Percentiles rank a stretch among this genome's conserved stretches.
Evolutionary conservation across 768 basidiomycete species (phyloP).

Genomic region (Mycena capillaripes): DNA sequence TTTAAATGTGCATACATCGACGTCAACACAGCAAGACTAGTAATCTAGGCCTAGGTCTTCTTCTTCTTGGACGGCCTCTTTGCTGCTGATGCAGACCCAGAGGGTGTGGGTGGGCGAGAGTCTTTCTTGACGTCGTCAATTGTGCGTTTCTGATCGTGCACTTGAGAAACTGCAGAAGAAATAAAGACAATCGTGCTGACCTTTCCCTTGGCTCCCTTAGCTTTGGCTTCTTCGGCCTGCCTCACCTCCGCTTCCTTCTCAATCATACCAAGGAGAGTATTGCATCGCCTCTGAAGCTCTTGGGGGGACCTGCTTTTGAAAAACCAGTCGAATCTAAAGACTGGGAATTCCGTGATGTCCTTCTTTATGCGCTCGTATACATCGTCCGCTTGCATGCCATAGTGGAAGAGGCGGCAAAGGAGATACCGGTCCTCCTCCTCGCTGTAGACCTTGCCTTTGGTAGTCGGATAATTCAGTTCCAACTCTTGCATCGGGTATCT

Average conservation of each 20-base stretch:
- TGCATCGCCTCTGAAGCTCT: conserved; percentile 90
- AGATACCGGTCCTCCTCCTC: conserved; percentile 98
- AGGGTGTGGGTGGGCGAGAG: conserved; percentile 75
- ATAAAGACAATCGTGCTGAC: conserved; percentile 50
- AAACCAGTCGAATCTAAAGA: conserved; percentile 99
- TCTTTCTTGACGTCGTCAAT: conserved; percentile 77
- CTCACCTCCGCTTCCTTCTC: conserved; percentile 89
- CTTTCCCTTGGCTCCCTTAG: conserved; percentile 75
- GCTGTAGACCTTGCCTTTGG: conserved; percentile 96
- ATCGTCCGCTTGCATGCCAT: conserved; percentile 90
- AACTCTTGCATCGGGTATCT: conserved; percentile 97
- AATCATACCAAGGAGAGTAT: conserved; percentile 90
- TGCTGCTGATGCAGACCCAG: conserved; percentile 59
- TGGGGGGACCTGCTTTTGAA: conserved; percentile 93
- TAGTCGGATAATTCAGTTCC: conserved; percentile 94
- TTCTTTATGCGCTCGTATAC: conserved; percentile 96
- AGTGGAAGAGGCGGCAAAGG: conserved; percentile 89
- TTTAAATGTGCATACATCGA: conserved; percentile 12
- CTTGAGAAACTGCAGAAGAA: conserved; percentile 3
- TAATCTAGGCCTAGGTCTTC: conserved; percentile 61
- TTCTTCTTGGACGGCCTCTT: conserved; percentile 80
- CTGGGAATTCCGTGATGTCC: conserved; percentile 96
- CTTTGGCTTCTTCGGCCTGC: conserved; percentile 76
- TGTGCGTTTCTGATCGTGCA: conserved; percentile 71
- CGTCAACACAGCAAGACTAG: background rate